phyloP scores from a whole-genome alignment of 2,329 filamentous ascomycete genomes.

The Colletotrichum agaves region DNA sequence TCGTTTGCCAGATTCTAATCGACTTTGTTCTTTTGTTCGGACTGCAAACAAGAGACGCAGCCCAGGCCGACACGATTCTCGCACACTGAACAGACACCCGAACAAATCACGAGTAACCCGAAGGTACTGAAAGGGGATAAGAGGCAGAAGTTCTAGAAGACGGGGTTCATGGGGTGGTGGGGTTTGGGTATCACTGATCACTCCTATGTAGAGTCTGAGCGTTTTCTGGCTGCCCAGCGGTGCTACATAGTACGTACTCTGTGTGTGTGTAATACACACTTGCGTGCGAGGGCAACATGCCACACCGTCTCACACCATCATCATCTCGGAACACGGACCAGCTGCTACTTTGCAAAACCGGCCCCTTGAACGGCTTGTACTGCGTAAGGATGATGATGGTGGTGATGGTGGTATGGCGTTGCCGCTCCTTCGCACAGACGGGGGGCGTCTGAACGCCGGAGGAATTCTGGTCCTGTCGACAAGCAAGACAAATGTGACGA shows the following conservation, averaged over 20 bases:
- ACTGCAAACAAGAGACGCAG: neutral
- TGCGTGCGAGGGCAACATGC: neutral
- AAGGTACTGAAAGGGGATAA: neutral
- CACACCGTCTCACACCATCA: neutral
- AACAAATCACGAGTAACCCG: neutral
- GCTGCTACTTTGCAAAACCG: constrained; percentile 13
- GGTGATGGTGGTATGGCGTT: neutral
- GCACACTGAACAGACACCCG: neutral
- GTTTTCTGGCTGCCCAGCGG: neutral
- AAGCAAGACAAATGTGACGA: constrained; percentile 27
- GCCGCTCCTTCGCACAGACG: constrained; percentile 25
- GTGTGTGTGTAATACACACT: no score
- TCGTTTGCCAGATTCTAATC: neutral
- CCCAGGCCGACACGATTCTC: neutral
- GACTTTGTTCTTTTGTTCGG: neutral
- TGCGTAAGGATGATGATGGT: neutral
- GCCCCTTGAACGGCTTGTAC: constrained; percentile 7
- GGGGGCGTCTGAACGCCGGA: constrained; percentile 21
- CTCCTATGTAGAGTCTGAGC: constrained; percentile 19
- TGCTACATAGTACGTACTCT: neutral
- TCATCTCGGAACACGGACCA: constrained; percentile 7
- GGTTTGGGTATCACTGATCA: neutral
- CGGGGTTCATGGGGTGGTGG: constrained; percentile 12
- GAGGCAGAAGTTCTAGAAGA: constrained; percentile 17
- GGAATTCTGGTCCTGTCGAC: constrained; percentile 19